A percentile compares a stretch with the other conserved stretches of the same genome.
These are phyloP conservation scores for Camelina neglecta DNA, from an alignment of 345 rosid species.

Conservation along the genomic window DNA sequence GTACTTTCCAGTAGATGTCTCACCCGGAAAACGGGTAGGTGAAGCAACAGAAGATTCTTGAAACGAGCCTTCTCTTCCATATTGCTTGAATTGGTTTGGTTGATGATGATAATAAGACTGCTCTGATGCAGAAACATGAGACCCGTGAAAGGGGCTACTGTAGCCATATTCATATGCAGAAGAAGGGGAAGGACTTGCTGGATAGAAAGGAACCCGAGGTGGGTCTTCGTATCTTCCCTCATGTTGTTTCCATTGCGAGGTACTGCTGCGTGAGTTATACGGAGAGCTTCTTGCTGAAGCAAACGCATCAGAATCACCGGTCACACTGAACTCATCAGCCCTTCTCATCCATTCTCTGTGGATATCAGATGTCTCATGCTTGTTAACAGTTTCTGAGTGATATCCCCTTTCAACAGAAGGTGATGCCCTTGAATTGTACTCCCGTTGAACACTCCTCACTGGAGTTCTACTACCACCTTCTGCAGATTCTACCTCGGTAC, in stretches of 20 bases:
- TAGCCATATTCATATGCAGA: slow-evolving; percentile 51
- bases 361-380: slow-evolving; percentile 40
- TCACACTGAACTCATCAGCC: slow-evolving; percentile 40
- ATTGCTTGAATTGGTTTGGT: slow-evolving; percentile 40
- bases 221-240: slow-evolving; percentile 45
- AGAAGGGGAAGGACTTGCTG: slow-evolving; percentile 46
- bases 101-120: slow-evolving; percentile 42
- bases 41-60: slow-evolving; percentile 42
- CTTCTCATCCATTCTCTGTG: slow-evolving; percentile 52
- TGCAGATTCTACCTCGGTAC: slow-evolving; percentile 22
- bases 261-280: slow-evolving; percentile 38
- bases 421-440: slow-evolving; percentile 57
- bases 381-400: slow-evolving; percentile 45
- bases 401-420: slow-evolving; percentile 61
- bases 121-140: slow-evolving; percentile 42
- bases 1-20: slow-evolving; percentile 45
- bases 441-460: slow-evolving; percentile 50
- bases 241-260: slow-evolving; percentile 45
- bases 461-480: slow-evolving; percentile 26
- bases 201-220: slow-evolving; percentile 47
- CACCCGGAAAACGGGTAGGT: slow-evolving; percentile 52
- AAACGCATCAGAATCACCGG: slow-evolving; percentile 33
- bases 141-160: slow-evolving; percentile 48
- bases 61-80: slow-evolving; percentile 31
- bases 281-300: slow-evolving; percentile 43